A percentile compares a stretch with the other conserved stretches of the same genome.
Evolutionary conservation across 1,284 basidiomycete species (phyloP).

Genomic region (Puccinia polysora): DNA sequence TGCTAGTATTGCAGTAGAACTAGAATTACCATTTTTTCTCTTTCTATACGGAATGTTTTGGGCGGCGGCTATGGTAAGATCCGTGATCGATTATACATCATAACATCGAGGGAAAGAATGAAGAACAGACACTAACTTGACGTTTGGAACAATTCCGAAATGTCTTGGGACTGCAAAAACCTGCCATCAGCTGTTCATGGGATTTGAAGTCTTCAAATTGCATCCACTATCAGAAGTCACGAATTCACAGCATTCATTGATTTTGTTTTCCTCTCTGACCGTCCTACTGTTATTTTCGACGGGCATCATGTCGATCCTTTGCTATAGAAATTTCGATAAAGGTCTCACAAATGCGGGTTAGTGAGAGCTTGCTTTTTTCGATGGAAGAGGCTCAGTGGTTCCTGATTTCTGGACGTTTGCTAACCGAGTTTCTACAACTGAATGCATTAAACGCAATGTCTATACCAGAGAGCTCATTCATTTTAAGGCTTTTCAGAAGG

Average conservation of each 20-base stretch:
- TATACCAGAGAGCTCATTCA: conserved; percentile 11
- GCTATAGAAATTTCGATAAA: conserved; percentile 35
- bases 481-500: conserved; percentile 1
- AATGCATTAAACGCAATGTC: too few species aligned
- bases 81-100: too few species aligned
- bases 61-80: conserved; percentile 15
- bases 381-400: too few species aligned
- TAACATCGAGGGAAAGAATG: too few species aligned
- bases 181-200: conserved; percentile 13
- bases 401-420: too few species aligned
- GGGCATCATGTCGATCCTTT: conserved; percentile 22
- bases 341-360: conserved; percentile 23
- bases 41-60: conserved; percentile 21
- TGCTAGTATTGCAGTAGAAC: conserved; percentile 31
- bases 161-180: background rate
- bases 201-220: conserved; percentile 20
- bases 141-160: background rate
- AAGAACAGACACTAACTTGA: background rate
- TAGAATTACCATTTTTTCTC: conserved; percentile 23
- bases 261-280: conserved; percentile 24
- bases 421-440: too few species aligned
- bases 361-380: background rate
- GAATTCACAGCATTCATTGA: conserved; percentile 26
- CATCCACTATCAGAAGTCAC: conserved; percentile 15
- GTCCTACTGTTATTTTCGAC: conserved; percentile 22